These are phyloP conservation scores for Blyttiomyces sp. DNA, from an alignment of 371 early-diverging fungal genomes.

Conservation along the genomic window DNA sequence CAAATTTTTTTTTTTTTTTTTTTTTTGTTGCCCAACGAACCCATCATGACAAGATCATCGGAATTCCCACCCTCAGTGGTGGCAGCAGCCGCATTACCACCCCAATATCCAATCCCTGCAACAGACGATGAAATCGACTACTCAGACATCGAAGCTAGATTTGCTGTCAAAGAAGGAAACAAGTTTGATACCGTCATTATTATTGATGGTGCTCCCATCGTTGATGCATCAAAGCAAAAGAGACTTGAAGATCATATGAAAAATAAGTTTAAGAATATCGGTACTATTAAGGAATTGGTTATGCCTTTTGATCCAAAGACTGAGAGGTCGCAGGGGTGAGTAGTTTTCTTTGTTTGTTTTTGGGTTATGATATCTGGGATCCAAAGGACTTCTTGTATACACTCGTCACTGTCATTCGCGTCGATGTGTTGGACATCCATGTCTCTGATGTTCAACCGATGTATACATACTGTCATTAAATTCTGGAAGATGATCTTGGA, in stretches of 20 bases:
- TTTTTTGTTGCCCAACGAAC: neutral
- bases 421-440: too few species aligned
- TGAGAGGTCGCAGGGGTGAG: conserved; percentile 82
- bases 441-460: too few species aligned
- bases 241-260: conserved; percentile 74
- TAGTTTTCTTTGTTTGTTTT: conserved; percentile 1
- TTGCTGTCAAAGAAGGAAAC: conserved; percentile 50
- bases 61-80: neutral
- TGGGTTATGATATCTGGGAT: neutral
- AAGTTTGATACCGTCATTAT: conserved; percentile 83
- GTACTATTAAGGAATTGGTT: conserved; percentile 71
- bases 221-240: conserved; percentile 83
- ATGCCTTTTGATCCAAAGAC: conserved; percentile 81
- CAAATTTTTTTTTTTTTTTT: conserved; percentile 9
- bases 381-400: neutral
- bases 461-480: neutral
- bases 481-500: neutral
- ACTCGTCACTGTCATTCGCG: neutral
- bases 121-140: conserved; percentile 64
- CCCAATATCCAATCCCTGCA: neutral
- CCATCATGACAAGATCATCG: neutral
- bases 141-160: conserved; percentile 82
- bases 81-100: neutral
- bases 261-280: conserved; percentile 81
- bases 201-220: conserved; percentile 87